These are phyloP conservation scores for Butyriboletus loyo DNA, from an alignment of 768 basidiomycete genomes.

Conservation along the genomic window DNA sequence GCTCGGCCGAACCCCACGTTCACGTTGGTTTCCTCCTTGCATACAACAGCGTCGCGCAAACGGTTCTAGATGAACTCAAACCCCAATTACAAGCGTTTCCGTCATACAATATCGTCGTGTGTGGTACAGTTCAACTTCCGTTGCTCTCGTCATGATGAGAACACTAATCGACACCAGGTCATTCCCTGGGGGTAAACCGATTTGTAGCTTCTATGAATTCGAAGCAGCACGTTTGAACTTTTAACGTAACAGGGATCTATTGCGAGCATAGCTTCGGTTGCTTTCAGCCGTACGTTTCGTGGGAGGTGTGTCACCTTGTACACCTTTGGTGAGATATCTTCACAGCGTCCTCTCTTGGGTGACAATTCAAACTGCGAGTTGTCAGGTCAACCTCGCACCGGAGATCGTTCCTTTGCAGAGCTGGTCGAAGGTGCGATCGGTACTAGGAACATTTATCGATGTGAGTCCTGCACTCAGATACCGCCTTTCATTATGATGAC, in stretches of 20 bases:
- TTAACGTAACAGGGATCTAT: conserved; percentile 33
- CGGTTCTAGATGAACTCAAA: conserved; percentile 29
- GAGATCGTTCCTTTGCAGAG: conserved; percentile 39
- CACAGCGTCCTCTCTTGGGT: neutral
- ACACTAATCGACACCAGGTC: conserved; percentile 26
- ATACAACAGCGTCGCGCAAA: conserved; percentile 33
- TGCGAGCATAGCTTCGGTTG: conserved; percentile 37
- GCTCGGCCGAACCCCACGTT: conserved; percentile 23
- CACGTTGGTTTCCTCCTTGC: conserved; percentile 37
- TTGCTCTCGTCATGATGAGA: neutral
- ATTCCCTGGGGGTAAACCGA: conserved; percentile 38
- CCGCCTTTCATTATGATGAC: neutral
- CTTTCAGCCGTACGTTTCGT: conserved; percentile 31
- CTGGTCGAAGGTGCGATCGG: conserved; percentile 40
- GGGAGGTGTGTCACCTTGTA: conserved; percentile 32
- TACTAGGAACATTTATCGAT: conserved; percentile 39
- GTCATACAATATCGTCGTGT: conserved; percentile 32
- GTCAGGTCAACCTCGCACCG: conserved; percentile 50
- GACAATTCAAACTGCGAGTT: neutral
- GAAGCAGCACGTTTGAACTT: conserved; percentile 1
- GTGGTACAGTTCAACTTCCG: conserved; percentile 23
- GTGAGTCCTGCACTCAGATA: conserved; percentile 19
- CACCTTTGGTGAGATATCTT: conserved; percentile 41
- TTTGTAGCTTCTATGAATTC: neutral
- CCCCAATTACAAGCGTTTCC: conserved; percentile 32